phyloP scores from a whole-genome alignment of 257 asterid genomes.

The Solanum habrochaites region DNA sequence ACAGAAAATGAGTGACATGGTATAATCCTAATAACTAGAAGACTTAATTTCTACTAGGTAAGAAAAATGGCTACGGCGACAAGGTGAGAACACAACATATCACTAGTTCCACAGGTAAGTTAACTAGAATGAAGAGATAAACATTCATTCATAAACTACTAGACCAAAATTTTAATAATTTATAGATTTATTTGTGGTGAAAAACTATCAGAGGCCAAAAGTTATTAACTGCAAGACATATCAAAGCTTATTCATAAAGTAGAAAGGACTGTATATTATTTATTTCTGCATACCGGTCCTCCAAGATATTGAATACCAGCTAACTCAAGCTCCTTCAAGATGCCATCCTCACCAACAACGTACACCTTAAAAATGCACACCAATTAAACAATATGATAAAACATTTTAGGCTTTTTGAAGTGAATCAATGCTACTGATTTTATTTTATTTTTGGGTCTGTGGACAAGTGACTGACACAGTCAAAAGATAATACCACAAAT shows the following conservation, averaged over 20 bases:
- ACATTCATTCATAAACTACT: background rate
- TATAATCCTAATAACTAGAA: background rate
- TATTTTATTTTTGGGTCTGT: background rate
- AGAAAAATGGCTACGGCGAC: background rate
- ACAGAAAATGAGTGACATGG: background rate
- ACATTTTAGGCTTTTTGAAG: background rate
- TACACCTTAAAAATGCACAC: constrained; percentile 47
- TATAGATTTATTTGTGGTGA: background rate
- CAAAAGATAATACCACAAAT: background rate
- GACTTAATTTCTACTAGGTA: background rate
- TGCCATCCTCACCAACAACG: constrained; percentile 96
- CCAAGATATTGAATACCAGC: constrained; percentile 86
- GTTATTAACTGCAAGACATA: background rate
- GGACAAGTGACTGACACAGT: background rate
- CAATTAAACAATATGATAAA: background rate
- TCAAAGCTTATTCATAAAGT: background rate
- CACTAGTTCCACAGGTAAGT: background rate
- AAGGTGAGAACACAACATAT: background rate
- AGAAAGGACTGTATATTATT: background rate
- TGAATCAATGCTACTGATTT: background rate
- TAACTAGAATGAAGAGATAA: background rate
- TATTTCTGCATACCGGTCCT: constrained; percentile 61
- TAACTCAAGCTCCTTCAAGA: constrained; percentile 81
- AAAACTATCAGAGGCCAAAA: background rate
- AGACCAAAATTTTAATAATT: background rate